A percentile compares a stretch with the other conserved stretches of the same genome.
Conservation (phyloP, 306 rosid genomes). For the Cicer arietinum region DNA sequence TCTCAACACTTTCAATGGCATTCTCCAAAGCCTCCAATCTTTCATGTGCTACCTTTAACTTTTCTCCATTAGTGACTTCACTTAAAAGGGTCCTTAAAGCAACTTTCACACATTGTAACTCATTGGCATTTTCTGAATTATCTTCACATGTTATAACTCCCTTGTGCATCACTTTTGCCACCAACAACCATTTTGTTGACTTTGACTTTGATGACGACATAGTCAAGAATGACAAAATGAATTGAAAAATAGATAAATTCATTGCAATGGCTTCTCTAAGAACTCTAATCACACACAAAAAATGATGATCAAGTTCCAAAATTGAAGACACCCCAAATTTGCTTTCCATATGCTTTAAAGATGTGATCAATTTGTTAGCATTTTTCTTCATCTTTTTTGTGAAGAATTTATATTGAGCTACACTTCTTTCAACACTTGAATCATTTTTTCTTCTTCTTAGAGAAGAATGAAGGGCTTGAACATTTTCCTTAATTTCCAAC, state of each 20-base stretch:
- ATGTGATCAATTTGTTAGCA: not conserved
- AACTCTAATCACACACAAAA: conserved; percentile 12
- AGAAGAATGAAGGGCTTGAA: conserved; percentile 7
- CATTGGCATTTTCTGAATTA: not conserved
- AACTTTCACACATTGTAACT: not conserved
- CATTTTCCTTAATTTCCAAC: conserved; percentile 15
- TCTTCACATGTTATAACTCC: conserved; percentile 16
- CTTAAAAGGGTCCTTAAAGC: not conserved
- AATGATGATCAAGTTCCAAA: conserved; percentile 9
- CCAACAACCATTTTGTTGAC: not conserved
- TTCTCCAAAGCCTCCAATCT: conserved; percentile 20
- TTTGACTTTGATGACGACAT: conserved; percentile 8
- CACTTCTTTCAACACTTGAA: conserved; percentile 26
- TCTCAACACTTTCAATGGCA: conserved; percentile 7
- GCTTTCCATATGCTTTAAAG: not conserved
- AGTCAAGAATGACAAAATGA: conserved; percentile 14
- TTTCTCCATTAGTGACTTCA: not conserved
- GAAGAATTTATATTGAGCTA: conserved; percentile 2
- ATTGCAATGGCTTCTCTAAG: conserved; percentile 4
- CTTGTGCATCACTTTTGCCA: not conserved
- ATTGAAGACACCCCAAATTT: conserved; percentile 22
- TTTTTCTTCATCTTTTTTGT: conserved; percentile 21
- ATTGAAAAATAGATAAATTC: conserved; percentile 1
- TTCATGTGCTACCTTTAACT: not conserved
- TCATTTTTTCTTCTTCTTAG: conserved; percentile 17